Conservation (phyloP, 1,139 yeast species). For the Magnusiomyces magnusii region DNA sequence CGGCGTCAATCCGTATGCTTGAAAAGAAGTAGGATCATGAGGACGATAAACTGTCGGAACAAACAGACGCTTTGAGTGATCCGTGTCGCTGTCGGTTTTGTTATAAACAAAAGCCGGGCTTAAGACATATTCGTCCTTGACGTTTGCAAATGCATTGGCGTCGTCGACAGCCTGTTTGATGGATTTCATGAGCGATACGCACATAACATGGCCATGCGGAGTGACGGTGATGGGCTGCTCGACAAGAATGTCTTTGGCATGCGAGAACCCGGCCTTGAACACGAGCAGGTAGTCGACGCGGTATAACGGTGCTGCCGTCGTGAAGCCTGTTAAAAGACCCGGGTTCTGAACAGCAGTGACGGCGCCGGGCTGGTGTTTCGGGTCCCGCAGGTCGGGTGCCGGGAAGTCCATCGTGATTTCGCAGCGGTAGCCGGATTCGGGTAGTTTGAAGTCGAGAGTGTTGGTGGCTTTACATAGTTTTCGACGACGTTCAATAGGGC, state of each 20-base stretch:
- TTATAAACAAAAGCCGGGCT: background rate
- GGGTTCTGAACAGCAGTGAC: conserved; percentile 33
- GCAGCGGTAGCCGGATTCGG: conserved; percentile 25
- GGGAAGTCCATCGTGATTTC: conserved; percentile 33
- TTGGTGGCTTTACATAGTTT: conserved; percentile 29
- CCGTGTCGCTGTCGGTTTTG: no score
- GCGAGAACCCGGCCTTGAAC: conserved; percentile 34
- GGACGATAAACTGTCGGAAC: conserved; percentile 13
- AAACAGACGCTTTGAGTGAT: background rate
- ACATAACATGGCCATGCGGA: conserved; percentile 35
- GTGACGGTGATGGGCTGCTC: conserved; percentile 34
- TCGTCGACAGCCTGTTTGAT: conserved; percentile 32
- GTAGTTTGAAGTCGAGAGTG: conserved; percentile 28
- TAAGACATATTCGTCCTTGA: conserved; percentile 1
- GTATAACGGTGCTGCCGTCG: conserved; percentile 34
- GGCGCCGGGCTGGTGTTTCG: conserved; percentile 20
- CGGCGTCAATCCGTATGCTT: conserved; percentile 13
- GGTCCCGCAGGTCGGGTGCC: conserved; percentile 23
- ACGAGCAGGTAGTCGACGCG: conserved; percentile 31
- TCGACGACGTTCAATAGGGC: conserved; percentile 27
- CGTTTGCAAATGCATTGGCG: conserved; percentile 37
- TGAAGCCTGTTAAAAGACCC: conserved; percentile 31
- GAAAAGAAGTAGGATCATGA: conserved; percentile 12
- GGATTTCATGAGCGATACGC: conserved; percentile 33
- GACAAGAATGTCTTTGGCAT: conserved; percentile 36